These are phyloP conservation scores for Blastocladiella emersonii DNA, from an alignment of 371 early-diverging fungal species.

Conservation along the genomic window DNA sequence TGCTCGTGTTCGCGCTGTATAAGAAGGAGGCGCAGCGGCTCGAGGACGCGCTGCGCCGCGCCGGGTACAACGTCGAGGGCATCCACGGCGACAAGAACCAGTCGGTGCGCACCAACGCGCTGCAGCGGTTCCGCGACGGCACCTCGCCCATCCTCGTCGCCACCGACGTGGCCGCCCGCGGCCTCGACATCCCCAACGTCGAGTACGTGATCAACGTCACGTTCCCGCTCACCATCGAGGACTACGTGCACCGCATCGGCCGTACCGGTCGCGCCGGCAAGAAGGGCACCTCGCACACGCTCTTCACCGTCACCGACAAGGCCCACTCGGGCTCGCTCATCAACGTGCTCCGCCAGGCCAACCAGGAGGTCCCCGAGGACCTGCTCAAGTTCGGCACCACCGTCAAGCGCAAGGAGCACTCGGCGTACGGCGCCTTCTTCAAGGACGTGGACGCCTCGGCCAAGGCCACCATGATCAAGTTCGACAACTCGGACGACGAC, in stretches of 20 bases:
- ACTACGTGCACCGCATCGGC: slow-evolving; percentile 90
- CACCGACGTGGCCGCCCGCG: slow-evolving; percentile 87
- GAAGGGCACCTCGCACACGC: slow-evolving; percentile 79
- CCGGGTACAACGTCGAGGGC: slow-evolving; percentile 67
- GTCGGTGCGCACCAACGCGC: slow-evolving; percentile 46
- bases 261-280: slow-evolving; percentile 93
- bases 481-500: slow-evolving; percentile 36
- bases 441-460: slow-evolving; percentile 71
- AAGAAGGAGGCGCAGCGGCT: slow-evolving; percentile 85
- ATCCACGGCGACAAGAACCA: slow-evolving; percentile 80
- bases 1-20: slow-evolving; percentile 82
- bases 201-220: slow-evolving; percentile 87
- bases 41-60: slow-evolving; percentile 47
- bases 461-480: slow-evolving; percentile 83
- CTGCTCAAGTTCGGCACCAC: slow-evolving; percentile 85
- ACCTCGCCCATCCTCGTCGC: slow-evolving; percentile 64
- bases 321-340: slow-evolving; percentile 71
- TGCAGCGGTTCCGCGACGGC: slow-evolving; percentile 59
- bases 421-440: slow-evolving; percentile 87
- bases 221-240: slow-evolving; percentile 92
- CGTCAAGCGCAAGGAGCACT: slow-evolving; percentile 92
- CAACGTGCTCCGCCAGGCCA: slow-evolving; percentile 80
- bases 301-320: slow-evolving; percentile 91
- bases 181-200: slow-evolving; percentile 31
- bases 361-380: slow-evolving; percentile 71